Base-by-base conservation (phyloP, 257 asterid species). In the Solanum lycopersicoides region DNA sequence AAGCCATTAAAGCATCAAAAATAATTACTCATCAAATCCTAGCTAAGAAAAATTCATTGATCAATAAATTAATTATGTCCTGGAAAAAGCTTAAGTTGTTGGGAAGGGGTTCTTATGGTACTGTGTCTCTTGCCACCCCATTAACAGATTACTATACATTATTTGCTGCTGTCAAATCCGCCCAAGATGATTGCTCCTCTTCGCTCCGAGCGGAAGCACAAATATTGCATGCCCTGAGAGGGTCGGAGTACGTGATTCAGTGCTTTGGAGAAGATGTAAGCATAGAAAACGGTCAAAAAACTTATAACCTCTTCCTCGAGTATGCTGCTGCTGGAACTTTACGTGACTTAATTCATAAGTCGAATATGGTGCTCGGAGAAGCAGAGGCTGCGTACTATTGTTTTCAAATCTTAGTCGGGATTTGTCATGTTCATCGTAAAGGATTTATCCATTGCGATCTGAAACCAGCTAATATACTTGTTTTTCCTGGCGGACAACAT, bases 371-470 rank as follows among this genome's bases (percentile, higher is more conserved):
- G 21, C 39, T 86, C 63, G 9, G 4, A 0, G 90, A 89, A 89
- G 28, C 56, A 3, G 53, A 59, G 5, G 63, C 10, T 1, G 89
- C 87, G 0, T 18, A 23, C 20, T 86, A 89, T 20, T 18, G 83
- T 1, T 63, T 45, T 8, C 79, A 79, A 59, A 23, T 82, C 32
- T 86, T 89, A 18, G 9, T 7, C 0, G 89, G 87, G 3, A 87
- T 88, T 41, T 71, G 50, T 28, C 59, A 69, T 25, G 76, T 76
- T 50, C 86, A 88, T 47, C 13, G 47, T 15, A 65, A 65, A 18
- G 88, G 90, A 18, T 8, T 88, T 1, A 87, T 85, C 13, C 88
- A 88, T 12, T 85, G 83, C 15, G 90, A 88, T 28, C 1, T 88
- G 0, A 88, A 88, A 15, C 85, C 90, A 1, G 71, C 3, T 5